Percentiles rank a stretch among this genome's conserved stretches.
These are phyloP conservation scores for Xylaria castorea DNA, from an alignment of 495 filamentous ascomycete genomes.

Conservation along the genomic window DNA sequence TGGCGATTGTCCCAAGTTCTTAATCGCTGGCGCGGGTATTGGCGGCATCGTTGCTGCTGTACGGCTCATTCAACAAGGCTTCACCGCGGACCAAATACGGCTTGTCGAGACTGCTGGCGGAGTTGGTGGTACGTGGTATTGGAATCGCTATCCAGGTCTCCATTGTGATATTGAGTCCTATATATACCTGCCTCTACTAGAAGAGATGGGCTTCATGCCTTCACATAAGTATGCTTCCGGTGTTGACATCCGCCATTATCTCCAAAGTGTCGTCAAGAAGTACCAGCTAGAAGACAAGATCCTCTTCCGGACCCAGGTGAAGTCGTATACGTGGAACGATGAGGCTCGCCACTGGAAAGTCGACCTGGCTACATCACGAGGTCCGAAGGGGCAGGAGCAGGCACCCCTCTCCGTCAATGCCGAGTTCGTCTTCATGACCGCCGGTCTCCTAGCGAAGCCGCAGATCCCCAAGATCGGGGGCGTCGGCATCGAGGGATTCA, in stretches of 20 bases:
- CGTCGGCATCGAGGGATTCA: conserved; percentile 52
- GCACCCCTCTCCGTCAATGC: conserved; percentile 40
- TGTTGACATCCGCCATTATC: conserved; percentile 55
- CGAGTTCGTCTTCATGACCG: conserved; percentile 46
- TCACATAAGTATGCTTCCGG: conserved; percentile 52
- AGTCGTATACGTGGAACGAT: conserved; percentile 54
- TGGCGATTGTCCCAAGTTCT: conserved; percentile 49
- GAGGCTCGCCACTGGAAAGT: conserved; percentile 49
- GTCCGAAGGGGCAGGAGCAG: conserved; percentile 40
- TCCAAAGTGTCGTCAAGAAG: conserved; percentile 46
- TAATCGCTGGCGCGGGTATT: conserved; percentile 60
- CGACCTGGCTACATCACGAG: conserved; percentile 44
- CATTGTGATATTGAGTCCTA: conserved; percentile 61
- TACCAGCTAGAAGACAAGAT: conserved; percentile 55
- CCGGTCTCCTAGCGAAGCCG: conserved; percentile 51
- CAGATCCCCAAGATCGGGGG: conserved; percentile 52
- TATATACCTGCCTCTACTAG: conserved; percentile 62
- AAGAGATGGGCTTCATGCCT: conserved; percentile 65
- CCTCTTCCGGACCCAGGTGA: conserved; percentile 52
- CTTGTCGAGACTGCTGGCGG: conserved; percentile 57
- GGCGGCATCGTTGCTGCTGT: conserved; percentile 58
- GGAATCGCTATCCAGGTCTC: conserved; percentile 61
- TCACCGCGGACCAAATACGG: conserved; percentile 54
- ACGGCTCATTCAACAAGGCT: conserved; percentile 56
- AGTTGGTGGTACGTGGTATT: conserved; percentile 64